Base-by-base conservation (phyloP, 228 moss, liverwort and hornwort genomes). In the Sphagnum magellanicum region DNA sequence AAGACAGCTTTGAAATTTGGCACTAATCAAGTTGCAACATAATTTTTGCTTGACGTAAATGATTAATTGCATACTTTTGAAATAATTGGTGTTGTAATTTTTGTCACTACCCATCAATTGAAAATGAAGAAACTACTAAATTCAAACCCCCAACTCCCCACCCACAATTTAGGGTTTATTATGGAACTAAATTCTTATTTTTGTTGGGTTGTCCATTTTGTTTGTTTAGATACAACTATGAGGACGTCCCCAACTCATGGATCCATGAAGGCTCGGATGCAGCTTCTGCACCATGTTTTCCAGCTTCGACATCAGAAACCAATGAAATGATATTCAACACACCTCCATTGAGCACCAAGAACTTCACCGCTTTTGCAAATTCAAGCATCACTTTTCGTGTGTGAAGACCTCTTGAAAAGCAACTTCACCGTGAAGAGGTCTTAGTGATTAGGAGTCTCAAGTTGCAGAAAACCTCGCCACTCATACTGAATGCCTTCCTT, bases 371-470 rank as follows among this genome's bases (percentile, higher is more conserved):
- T 4, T 53, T 71, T 55, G 12, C 55, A 55, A 63, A 78, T 4
- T 0, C 0, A 0, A 0, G 5, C 4, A 1, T 81, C 8, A 84
- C 71, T 0, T 81, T 81, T 63, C 53, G n/a, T 0, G 75, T 84
- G 72, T 0, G 5, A 66, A 53, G 77, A 78, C 8, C 71, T 67
- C 52, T 73, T 59, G 68, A 51, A 0, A 15, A 50, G 14, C 1
- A 55, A 0, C 69, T 14, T 32, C 79, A 32, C 32, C 32, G 68
- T 9, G 69, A 58, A 0, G 86, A 86, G 67, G 46, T 80, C 0
- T n/a, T 86, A 5, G 77, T 77, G 5, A 1, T 86, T 0, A 1
- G 67, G 4, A 75, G 78, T 3, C n/a, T 83, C 9, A 0, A 47
- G 0, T 5, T 0, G 14, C 17, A 0, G 50, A 0, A 0, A n/a